Conservation (phyloP, 2,329 filamentous ascomycete species). For the Sclerotinia borealis region DNA sequence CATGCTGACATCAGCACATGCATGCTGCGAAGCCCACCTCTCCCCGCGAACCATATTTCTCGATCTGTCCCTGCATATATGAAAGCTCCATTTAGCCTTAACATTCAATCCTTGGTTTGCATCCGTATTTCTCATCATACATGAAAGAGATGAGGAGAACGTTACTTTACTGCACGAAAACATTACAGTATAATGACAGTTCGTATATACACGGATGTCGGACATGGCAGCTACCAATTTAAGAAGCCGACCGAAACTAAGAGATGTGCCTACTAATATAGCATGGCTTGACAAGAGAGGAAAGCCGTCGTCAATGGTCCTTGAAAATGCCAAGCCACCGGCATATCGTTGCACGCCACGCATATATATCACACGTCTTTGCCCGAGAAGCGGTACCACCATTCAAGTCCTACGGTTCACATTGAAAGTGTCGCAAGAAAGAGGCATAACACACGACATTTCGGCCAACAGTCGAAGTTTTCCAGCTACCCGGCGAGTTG, state of each 20-base stretch:
- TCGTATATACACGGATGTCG: background rate
- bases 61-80: conserved; percentile 7
- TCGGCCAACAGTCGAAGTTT: background rate
- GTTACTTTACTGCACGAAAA: background rate
- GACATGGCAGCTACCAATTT: background rate
- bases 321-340: background rate
- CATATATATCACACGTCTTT: background rate
- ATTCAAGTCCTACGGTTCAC: background rate
- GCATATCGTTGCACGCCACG: background rate
- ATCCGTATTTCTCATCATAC: background rate
- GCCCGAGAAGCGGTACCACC: background rate
- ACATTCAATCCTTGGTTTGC: background rate
- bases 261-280: background rate
- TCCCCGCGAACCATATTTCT: background rate
- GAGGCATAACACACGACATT: background rate
- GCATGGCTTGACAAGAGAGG: background rate
- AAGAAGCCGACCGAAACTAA: background rate
- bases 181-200: background rate
- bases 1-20: conserved; percentile 2
- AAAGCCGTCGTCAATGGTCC: background rate
- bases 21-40: background rate
- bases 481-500: conserved; percentile 4
- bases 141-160: conserved; percentile 1
- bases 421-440: background rate
- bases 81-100: background rate